Evolutionary conservation across 2,329 filamentous ascomycete genomes (phyloP).

Genomic region (Fonsecaea monophora): DNA sequence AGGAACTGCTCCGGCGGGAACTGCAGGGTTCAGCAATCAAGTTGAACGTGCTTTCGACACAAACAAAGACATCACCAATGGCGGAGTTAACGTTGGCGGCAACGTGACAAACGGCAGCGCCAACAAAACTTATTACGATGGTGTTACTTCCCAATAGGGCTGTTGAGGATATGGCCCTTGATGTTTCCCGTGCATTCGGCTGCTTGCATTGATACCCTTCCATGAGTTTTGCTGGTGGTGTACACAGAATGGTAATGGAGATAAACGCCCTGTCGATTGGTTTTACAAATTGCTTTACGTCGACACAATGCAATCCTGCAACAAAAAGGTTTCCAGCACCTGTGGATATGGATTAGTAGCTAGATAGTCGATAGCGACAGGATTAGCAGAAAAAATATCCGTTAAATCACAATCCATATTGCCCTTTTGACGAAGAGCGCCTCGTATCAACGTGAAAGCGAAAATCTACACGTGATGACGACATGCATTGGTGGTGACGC

Average conservation of each 20-base stretch:
- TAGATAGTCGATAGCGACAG: constrained; percentile 5
- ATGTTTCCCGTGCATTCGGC: constrained; percentile 6
- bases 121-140: constrained; percentile 35
- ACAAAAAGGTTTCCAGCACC: background rate
- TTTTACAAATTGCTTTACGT: constrained; percentile 4
- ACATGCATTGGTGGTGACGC: background rate
- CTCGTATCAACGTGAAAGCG: no score
- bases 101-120: constrained; percentile 31
- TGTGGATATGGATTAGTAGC: background rate
- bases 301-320: background rate
- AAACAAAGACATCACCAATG: constrained; percentile 24
- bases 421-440: no score
- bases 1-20: background rate
- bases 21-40: constrained; percentile 50
- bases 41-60: constrained; percentile 51
- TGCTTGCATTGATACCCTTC: constrained; percentile 31
- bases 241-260: constrained; percentile 1
- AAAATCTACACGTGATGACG: background rate
- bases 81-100: constrained; percentile 21
- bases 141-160: constrained; percentile 30
- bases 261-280: background rate
- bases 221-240: background rate
- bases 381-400: constrained; percentile 1
- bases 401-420: background rate
- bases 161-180: background rate